Evolutionary conservation across 31 red algal genomes (phyloP).

Genomic region (Porphyra umbilicalis): DNA sequence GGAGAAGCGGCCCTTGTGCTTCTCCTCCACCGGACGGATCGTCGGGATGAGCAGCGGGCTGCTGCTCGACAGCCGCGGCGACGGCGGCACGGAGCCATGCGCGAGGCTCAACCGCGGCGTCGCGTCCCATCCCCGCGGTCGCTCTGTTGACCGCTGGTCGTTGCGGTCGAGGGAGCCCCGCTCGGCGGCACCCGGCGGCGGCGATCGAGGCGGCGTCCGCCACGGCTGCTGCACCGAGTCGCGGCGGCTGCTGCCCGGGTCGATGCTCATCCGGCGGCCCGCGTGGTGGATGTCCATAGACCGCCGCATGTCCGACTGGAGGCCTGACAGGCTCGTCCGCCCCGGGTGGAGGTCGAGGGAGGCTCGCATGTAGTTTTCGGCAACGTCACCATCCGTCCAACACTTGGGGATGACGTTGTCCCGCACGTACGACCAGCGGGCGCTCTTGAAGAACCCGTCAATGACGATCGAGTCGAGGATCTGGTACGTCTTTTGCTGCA

Average conservation of each 20-base stretch:
- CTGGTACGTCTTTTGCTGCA: constrained; percentile 53
- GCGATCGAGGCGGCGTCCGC: not conserved
- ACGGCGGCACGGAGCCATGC: not conserved
- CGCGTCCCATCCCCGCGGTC: not conserved
- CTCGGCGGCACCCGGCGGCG: not conserved
- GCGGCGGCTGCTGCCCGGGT: not conserved
- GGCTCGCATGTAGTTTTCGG: not conserved
- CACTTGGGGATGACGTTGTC: constrained; percentile 47
- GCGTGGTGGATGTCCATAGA: not conserved
- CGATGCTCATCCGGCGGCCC: not conserved
- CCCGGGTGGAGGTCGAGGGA: not conserved
- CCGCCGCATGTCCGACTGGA: not conserved
- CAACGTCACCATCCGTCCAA: constrained; percentile 13
- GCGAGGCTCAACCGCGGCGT: not conserved
- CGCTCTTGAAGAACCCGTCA: constrained; percentile 55
- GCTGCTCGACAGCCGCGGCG: not conserved
- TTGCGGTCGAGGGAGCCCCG: not conserved
- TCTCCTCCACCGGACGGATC: not conserved
- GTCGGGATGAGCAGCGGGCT: not conserved
- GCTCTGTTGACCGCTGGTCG: not conserved
- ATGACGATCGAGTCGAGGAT: constrained; percentile 61
- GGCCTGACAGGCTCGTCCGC: not conserved
- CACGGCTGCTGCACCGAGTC: not conserved
- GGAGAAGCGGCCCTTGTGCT: not conserved
- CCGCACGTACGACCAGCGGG: constrained; percentile 69